Evolutionary conservation across 2,329 filamentous ascomycete genomes (phyloP), one percentile per base, ranked within the genome.

Genomic region (Diaporthe helianthi): DNA sequence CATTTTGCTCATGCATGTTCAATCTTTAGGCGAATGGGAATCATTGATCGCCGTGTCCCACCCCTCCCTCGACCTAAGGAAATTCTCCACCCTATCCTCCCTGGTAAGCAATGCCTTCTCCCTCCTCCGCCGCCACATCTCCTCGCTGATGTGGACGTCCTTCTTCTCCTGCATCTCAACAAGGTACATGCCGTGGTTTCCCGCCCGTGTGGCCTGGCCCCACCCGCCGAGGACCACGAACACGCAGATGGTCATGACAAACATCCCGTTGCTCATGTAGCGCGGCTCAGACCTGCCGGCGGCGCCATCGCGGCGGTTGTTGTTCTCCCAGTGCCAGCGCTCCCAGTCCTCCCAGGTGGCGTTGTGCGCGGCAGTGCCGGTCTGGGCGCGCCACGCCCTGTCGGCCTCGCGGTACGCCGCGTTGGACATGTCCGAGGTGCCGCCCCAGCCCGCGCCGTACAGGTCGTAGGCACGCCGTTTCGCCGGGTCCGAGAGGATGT

Each of bases 281-380:
- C 90, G 74, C 0, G 86, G 86, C 72, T 85, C 80, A 74, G 88
- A 87, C 72, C 80, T 75, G 72, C 76, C 77, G 71, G 75, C 76
- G 74, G 84, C 82, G 60, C 84, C 79, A 76, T 83, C 79, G 76
- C 83, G 79, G 29, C 52, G 17, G 52, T 19, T 36, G 31, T 51
- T 55, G 7, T 54, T 29, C 78, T 84, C 79, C 41, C 88, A 83
- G 74, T 92, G 87, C 90, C 92, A 97, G 53, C 85, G 86, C 81
- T 97, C 93, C 94, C 94, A 98, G 78, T 99, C 96, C 78, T 99
- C 96, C 96, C 96, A 99, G 0, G 96, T 98, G 0, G 93, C 96
- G 78, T 98, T 98, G 74, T 81, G 80, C 63, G 85, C 85, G 15
- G 87, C 79, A 67, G 80, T 86, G 29, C 82, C 83, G 0, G 83